Conservation (phyloP, 805 yeast genomes). For the Metschnikowia baotianmanensis region DNA sequence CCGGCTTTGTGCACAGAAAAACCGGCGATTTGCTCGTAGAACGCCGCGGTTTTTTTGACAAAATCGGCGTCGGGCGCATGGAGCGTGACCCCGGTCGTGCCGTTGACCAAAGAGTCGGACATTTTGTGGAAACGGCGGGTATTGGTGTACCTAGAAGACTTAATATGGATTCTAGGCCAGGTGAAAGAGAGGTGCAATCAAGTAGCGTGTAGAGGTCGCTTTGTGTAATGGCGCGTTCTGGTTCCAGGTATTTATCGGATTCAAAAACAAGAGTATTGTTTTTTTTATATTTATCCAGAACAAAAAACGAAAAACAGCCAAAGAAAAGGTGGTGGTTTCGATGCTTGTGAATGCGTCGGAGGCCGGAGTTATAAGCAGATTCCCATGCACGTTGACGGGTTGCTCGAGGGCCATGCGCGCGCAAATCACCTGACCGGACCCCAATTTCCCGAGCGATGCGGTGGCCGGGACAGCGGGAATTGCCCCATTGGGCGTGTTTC, state of each 20-base stretch:
- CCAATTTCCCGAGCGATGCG: slow-evolving; percentile 7
- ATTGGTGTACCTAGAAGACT: neutral
- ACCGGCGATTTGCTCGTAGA: slow-evolving; percentile 52
- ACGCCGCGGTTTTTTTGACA: slow-evolving; percentile 47
- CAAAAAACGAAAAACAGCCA: neutral
- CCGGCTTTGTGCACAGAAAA: slow-evolving; percentile 23
- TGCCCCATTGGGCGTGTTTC: no score
- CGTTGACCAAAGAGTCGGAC: slow-evolving; percentile 44
- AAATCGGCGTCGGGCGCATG: slow-evolving; percentile 49
- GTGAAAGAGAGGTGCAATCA: neutral
- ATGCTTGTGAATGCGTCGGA: slow-evolving; percentile 5
- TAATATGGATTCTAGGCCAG: no score
- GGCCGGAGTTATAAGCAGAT: slow-evolving; percentile 7
- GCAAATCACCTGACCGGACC: slow-evolving; percentile 19
- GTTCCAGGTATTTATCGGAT: neutral
- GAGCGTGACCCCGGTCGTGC: slow-evolving; percentile 50
- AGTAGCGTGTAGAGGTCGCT: neutral
- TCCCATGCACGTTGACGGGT: no score
- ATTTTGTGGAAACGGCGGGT: neutral
- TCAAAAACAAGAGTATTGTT: neutral
- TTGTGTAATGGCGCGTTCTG: neutral
- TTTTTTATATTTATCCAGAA: no score
- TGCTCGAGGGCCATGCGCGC: neutral
- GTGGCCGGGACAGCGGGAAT: no score
- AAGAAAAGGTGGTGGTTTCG: neutral